Evolutionary conservation across 2,329 filamentous ascomycete genomes (phyloP).

Genomic region (Escovopsis sp.): DNA sequence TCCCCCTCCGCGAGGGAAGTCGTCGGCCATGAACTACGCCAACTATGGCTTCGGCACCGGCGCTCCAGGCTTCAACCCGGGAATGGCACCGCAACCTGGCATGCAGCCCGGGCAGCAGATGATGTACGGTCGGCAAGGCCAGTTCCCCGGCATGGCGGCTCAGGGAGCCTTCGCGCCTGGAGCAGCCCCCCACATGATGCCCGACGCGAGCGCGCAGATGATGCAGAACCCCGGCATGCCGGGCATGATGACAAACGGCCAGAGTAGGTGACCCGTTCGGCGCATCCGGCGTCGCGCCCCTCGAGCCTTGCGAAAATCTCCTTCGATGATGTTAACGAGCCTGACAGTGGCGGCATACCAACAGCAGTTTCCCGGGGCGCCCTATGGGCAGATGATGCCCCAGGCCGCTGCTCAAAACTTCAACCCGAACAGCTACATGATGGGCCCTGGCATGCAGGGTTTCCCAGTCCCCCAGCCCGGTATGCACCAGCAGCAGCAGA

Average conservation of each 20-base stretch:
- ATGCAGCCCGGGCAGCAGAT: constrained; percentile 31
- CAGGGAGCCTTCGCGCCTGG: constrained; percentile 36
- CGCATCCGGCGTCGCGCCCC: not conserved
- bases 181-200: constrained; percentile 41
- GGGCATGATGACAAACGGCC: constrained; percentile 44
- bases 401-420: constrained; percentile 40
- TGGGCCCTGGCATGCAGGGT: constrained; percentile 36
- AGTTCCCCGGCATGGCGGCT: constrained; percentile 37
- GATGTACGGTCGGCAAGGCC: constrained; percentile 44
- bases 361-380: constrained; percentile 41
- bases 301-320: not conserved
- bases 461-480: constrained; percentile 40
- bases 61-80: constrained; percentile 35
- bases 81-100: constrained; percentile 26
- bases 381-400: constrained; percentile 39
- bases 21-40: constrained; percentile 36
- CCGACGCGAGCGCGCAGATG: constrained; percentile 41
- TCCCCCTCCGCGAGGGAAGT: not conserved
- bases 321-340: constrained; percentile 5
- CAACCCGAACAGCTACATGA: constrained; percentile 30
- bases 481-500: constrained; percentile 31
- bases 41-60: constrained; percentile 40
- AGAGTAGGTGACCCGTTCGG: constrained; percentile 33
- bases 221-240: constrained; percentile 48
- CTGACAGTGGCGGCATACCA: constrained; percentile 40